Percentiles rank a stretch among this genome's conserved stretches.
Conservation (phyloP, 371 early-diverging fungal genomes). For the Mucor lusitanicus region DNA sequence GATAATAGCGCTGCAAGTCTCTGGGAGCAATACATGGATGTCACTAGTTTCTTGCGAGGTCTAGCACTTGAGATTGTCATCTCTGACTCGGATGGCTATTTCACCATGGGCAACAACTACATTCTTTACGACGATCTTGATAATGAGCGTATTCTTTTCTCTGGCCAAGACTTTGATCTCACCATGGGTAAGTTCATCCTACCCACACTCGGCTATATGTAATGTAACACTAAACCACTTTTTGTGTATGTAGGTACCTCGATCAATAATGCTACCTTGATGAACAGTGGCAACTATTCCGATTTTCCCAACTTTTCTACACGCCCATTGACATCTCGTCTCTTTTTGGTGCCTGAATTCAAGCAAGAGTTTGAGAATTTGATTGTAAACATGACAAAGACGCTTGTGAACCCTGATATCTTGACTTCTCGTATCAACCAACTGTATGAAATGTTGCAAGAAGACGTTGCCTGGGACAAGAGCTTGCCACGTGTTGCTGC, state of each 20-base stretch:
- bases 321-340: conserved; percentile 28
- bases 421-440: conserved; percentile 19
- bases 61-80: conserved; percentile 18
- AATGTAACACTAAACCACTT: neutral
- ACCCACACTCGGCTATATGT: neutral
- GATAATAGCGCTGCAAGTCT: conserved; percentile 7
- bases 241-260: conserved; percentile 12
- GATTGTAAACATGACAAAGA: conserved; percentile 1
- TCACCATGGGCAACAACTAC: conserved; percentile 35
- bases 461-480: conserved; percentile 34
- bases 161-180: conserved; percentile 35
- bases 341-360: conserved; percentile 19
- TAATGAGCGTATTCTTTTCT: conserved; percentile 14
- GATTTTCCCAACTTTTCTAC: conserved; percentile 17
- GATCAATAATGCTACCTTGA: conserved; percentile 12
- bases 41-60: conserved; percentile 16
- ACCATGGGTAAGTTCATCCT: conserved; percentile 18
- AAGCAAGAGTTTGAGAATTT: conserved; percentile 13
- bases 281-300: conserved; percentile 29
- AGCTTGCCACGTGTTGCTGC: conserved; percentile 13
- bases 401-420: conserved; percentile 9
- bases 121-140: conserved; percentile 29
- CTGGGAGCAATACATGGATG: conserved; percentile 18
- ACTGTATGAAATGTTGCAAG: conserved; percentile 9
- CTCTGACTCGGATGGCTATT: conserved; percentile 27